Conservation (phyloP, 2,329 filamentous ascomycete species). For the Clonostachys byssicola region DNA sequence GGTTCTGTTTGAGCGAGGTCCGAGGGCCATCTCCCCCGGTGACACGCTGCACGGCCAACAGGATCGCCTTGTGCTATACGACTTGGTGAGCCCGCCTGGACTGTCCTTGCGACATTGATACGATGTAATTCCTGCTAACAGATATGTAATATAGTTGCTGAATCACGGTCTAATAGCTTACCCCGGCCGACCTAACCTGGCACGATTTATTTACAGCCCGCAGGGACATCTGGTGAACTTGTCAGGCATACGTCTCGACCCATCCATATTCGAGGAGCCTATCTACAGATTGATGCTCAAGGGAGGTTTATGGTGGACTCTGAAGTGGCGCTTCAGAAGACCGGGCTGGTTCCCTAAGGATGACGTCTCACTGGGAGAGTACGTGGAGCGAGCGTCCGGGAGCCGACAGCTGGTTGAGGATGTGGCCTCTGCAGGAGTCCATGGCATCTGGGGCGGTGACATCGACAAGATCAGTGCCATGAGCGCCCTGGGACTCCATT, state of each 20-base stretch:
- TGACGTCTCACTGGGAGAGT: constrained; percentile 29
- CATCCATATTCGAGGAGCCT: no score
- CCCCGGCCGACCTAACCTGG: background rate
- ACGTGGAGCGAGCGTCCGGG: constrained; percentile 21
- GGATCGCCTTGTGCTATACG: constrained; percentile 53
- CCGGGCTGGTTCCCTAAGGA: constrained; percentile 6
- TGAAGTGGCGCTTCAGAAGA: no score
- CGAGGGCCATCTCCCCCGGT: constrained; percentile 66
- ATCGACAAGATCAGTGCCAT: constrained; percentile 74
- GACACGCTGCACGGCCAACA: constrained; percentile 19
- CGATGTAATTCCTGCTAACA: no score
- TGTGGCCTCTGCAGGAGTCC: constrained; percentile 74
- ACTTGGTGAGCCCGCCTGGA: constrained; percentile 64
- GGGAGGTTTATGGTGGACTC: background rate
- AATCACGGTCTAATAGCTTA: background rate
- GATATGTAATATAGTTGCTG: background rate
- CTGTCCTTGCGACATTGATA: background rate
- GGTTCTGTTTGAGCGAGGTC: constrained; percentile 79
- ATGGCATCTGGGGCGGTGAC: constrained; percentile 92
- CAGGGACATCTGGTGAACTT: no score
- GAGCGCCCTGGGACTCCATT: constrained; percentile 38
- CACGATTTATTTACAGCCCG: background rate
- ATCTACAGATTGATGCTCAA: background rate
- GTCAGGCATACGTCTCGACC: no score
- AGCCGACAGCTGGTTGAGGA: constrained; percentile 44